Evolutionary conservation across 345 rosid genomes (phyloP), one percentile per base, ranked within the genome.

Genomic region (Gossypium rotundifolium): DNA sequence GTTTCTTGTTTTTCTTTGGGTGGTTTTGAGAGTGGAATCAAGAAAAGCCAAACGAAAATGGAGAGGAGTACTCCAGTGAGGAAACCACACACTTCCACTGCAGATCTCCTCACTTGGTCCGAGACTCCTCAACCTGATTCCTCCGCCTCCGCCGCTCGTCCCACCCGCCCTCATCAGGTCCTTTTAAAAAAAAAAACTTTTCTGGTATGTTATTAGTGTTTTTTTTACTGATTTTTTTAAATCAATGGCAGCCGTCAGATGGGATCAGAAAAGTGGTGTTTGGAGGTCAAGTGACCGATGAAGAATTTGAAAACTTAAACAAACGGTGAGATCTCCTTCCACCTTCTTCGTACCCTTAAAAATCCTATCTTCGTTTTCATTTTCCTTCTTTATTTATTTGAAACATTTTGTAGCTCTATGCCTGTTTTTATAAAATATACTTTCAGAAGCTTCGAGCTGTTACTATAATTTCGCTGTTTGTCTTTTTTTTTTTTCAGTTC

Each of bases 221-320:
- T 13, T 38, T 22, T 75, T 38, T 2, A 57, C 51, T 78, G 51
- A 14, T 71, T 40, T 62, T 23, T 75, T 16, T 48, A 33, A 55
- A 45, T 80, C 11, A 66, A 71, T 77, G 62, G 38, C 40, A 95
- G 99, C 97, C 98, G 65, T 95, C 99, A 23, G 97, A 93, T 86
- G 99, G 99, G 80, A 87, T 95, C 76, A 87, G 96, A 51, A 95
- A 88, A 81, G 97, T 93, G 76, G 98, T 95, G 75, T 95, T 95
- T 77, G 99, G 99, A 2, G 99, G 99, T 59, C 98, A 95, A 82
- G 96, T 95, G 69, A 93, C 99, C 3, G 99, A 91, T 64, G 98
- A 93, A 85, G 99, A 93, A 83, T 77, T 73, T 54, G 97, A 91
- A 84, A 91, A 90, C 83, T 84, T 95, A 73, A 95, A 93, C 83